A percentile compares a stretch with the other conserved stretches of the same genome.
phyloP scores from a whole-genome alignment of 169 alveolate genomes.

The Plasmodium chabaudi region DNA sequence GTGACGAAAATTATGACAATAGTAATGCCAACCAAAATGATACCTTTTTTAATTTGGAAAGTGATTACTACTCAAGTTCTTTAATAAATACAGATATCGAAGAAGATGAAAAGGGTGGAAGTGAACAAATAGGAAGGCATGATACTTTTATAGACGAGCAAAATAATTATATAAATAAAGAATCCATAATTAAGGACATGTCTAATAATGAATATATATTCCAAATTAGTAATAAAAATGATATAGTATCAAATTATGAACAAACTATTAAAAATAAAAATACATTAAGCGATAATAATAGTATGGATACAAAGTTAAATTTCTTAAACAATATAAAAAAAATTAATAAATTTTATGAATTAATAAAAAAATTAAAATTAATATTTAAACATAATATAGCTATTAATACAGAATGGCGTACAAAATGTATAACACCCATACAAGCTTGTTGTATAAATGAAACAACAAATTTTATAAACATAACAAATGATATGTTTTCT shows the following conservation, averaged over 20 bases:
- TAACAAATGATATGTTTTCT: slow-evolving; percentile 33
- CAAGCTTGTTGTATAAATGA: slow-evolving; percentile 57
- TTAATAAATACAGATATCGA: slow-evolving; percentile 29
- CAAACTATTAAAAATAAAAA: neutral
- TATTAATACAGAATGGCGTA: slow-evolving; percentile 53
- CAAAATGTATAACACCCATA: slow-evolving; percentile 35
- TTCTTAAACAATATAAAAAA: slow-evolving; percentile 58
- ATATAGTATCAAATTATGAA: neutral
- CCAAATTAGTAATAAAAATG: neutral
- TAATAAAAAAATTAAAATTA: slow-evolving; percentile 49
- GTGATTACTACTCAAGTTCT: slow-evolving; percentile 68
- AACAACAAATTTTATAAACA: slow-evolving; percentile 40
- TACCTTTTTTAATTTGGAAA: slow-evolving; percentile 54
- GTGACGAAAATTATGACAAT: no score
- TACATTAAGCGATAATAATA: no score
- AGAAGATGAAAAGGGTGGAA: slow-evolving; percentile 5
- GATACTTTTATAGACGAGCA: neutral
- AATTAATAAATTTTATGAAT: slow-evolving; percentile 61
- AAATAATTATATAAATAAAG: neutral
- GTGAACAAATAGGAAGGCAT: neutral
- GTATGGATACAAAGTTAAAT: slow-evolving; percentile 2
- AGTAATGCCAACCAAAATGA: neutral
- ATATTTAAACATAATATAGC: slow-evolving; percentile 32
- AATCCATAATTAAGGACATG: neutral
- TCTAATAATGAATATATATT: neutral